Percentiles rank a stretch among this genome's conserved stretches.
Evolutionary conservation across 345 rosid species (phyloP).

Genomic region (Euclidium syriacum): DNA sequence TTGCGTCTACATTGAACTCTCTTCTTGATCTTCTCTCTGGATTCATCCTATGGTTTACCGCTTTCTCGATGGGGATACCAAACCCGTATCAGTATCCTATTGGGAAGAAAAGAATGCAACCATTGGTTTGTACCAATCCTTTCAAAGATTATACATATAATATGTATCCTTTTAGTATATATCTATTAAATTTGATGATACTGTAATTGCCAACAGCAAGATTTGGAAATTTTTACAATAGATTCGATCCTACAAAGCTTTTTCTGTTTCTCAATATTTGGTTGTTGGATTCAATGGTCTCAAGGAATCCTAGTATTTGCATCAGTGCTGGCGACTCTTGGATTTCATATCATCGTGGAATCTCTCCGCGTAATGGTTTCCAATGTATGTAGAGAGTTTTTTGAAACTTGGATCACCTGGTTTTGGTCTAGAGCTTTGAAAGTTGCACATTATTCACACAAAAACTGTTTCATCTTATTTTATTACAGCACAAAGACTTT

Average conservation of each 20-base stretch:
- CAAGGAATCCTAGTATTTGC: conserved; percentile 99
- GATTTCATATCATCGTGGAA: conserved; percentile 95
- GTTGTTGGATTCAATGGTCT: conserved; percentile 23
- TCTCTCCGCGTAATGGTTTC: conserved; percentile 66
- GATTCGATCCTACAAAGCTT: too few relatives aligned
- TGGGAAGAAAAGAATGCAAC: conserved; percentile 98
- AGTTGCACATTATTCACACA: conserved; percentile 3
- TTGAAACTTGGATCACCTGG: conserved; percentile 7
- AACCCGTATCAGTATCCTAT: conserved; percentile 94
- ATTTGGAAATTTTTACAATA: too few relatives aligned
- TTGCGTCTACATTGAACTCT: conserved; percentile 95
- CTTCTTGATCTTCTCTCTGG: conserved; percentile 99
- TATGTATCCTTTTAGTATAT: not conserved
- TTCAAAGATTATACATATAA: not conserved
- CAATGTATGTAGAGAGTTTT: conserved; percentile 50
- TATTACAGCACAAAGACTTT: conserved; percentile 64
- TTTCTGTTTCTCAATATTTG: not conserved
- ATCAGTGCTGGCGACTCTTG: conserved; percentile 98
- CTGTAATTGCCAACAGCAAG: too few relatives aligned
- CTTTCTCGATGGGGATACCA: conserved; percentile 96
- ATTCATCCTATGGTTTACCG: conserved; percentile 97
- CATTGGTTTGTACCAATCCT: conserved; percentile 58
- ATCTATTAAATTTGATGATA: not conserved
- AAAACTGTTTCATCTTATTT: conserved; percentile 10
- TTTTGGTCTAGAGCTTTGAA: conserved; percentile 6